Evolutionary conservation across 345 rosid species (phyloP), one percentile per base, ranked within the genome.

Genomic region (Populus tremula): DNA sequence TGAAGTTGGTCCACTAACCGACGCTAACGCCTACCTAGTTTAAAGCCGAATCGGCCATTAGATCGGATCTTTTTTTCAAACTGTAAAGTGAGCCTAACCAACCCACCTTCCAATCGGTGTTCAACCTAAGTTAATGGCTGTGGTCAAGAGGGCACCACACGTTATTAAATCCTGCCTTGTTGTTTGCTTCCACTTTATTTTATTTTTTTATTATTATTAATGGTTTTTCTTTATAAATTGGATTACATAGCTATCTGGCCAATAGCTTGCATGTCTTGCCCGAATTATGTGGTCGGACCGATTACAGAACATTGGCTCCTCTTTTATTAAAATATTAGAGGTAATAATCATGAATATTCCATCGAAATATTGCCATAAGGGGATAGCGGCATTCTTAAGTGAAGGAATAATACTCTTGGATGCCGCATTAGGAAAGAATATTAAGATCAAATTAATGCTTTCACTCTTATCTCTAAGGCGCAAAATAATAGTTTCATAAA

Each of bases 371-470:
- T 80, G 38, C 82, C 63, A 73, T 45, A 79, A 78, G 74, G 67
- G 81, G 79, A 67, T 67, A 64, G 80, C 39, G 20, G 71, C 70
- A 41, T 59, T 79, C 63, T 27, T 45, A 38, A 39, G 76, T 41
- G 13, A 33, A 65, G 59, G 59, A 31, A 18, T 53, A 12, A 69
- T 50, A 35, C n/a, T 20, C 18, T 27, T 25, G 67, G 75, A 71
- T 86, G 82, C 85, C 80, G 79, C 56, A 67, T 81, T 81, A 64
- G 88, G 88, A 86, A 83, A 79, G 69, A 43, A 61, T 61, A 21
- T 10, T 3, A 4, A 23, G 64, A 69, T 35, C 9, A 0, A n/a
- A 6, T 25, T 49, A 69, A 62, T 77, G 45, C 35, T 70, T 77
- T 70, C 5, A 35, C 17, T 66, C 29, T 72, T 67, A 66, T 61